These are phyloP conservation scores for Pythium brassicae DNA, from an alignment of 352 stramenopile species.

Conservation along the genomic window DNA sequence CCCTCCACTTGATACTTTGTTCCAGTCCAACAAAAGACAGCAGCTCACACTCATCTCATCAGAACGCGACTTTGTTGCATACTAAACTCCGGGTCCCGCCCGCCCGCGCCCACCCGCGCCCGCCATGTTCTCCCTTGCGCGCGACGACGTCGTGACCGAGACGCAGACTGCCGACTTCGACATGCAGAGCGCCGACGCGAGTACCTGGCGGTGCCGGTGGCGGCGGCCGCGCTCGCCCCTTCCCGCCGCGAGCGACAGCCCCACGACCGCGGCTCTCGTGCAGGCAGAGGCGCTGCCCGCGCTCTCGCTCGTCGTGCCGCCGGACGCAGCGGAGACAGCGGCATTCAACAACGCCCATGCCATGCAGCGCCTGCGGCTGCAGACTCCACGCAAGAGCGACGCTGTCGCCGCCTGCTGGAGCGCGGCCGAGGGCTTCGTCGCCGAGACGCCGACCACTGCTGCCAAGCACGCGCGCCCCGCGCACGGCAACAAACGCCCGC, in stretches of 20 bases:
- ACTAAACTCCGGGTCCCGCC: too few species aligned
- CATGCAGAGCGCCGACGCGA: slow-evolving; percentile 1
- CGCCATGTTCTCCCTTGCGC: not conserved
- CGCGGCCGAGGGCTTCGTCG: not conserved
- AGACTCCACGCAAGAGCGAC: slow-evolving; percentile 9
- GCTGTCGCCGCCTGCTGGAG: not conserved
- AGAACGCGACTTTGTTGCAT: too few species aligned
- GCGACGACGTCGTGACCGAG: slow-evolving; percentile 1
- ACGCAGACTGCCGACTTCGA: slow-evolving; percentile 1
- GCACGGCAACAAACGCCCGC: not conserved
- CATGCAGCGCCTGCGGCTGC: slow-evolving; percentile 15
- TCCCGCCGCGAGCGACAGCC: slow-evolving; percentile 1
- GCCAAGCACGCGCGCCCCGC: not conserved
- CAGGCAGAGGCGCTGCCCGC: slow-evolving; percentile 4
- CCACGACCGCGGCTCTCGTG: slow-evolving; percentile 7
- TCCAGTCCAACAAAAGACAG: too few species aligned
- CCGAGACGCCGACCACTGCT: slow-evolving; percentile 4
- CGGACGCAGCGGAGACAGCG: not conserved
- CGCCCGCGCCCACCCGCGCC: not conserved
- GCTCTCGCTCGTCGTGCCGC: slow-evolving; percentile 12
- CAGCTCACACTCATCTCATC: too few species aligned
- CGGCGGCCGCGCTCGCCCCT: not conserved
- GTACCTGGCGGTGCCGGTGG: not conserved
- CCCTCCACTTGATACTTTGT: too few species aligned
- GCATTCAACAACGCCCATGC: slow-evolving; percentile 3